Base-by-base conservation (phyloP, 1,139 yeast genomes). In the Entelexis paramagnoliae region DNA sequence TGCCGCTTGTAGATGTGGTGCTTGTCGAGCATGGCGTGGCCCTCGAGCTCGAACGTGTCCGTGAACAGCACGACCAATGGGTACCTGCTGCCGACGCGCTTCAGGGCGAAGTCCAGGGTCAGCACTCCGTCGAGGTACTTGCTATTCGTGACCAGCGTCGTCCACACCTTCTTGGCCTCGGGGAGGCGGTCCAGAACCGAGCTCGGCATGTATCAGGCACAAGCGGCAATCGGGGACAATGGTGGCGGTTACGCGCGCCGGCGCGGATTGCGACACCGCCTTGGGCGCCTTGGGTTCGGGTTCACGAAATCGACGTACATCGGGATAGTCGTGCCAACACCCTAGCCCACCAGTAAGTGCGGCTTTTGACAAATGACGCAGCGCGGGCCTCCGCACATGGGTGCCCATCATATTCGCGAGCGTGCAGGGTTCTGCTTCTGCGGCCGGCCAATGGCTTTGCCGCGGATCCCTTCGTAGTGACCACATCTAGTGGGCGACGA, bases 1-100 rank as follows among this genome's bases (percentile, higher is more conserved):
- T 64, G 66, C 36, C 68, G 54, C 47, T 72, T 70, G 33, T 68
- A 65, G n/a, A 77, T 75, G 0, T 68, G 68, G 24, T 76, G 66
- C 2, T 52, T 49, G 36, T 68, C 70, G 26, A 77, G 60, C 13
- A 66, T 69, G 7, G 59, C 58, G 44, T 74, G 72, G 22, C 75
- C 74, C 50, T 68, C 70, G 9, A 57, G 59, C 28, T 65, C 71
- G 54, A 77, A 66, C 3, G 73, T 66, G 47, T 69, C 70, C 0
- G 81, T 77, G 62, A 76, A 76, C 19, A 78, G 63, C 3, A 75
- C 80, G 20, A 77, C 69, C 35, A 77, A 60, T 0, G 78, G 77
- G 58, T 73, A 77, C 57, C 68, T 67, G 14, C 80, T 71, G 10
- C 66, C 64, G 4, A 62, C 67, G 28, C 60, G 60, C 36, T 66